Evolutionary conservation across 441 rosid species (phyloP).

Genomic region (Adansonia rubrostipa): DNA sequence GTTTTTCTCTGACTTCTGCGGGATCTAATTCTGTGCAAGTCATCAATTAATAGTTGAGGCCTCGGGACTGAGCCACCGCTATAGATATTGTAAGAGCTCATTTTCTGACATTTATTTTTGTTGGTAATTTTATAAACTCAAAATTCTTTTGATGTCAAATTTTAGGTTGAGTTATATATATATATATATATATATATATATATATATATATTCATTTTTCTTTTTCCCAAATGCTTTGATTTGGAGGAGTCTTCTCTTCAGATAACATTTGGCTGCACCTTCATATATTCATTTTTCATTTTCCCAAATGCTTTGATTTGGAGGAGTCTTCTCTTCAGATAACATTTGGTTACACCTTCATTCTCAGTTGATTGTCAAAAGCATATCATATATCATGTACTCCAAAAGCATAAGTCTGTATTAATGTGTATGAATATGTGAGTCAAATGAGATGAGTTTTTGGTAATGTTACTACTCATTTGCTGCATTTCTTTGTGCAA

Average conservation of each 20-base stretch:
- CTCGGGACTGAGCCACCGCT: neutral
- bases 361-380: neutral
- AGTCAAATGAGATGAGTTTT: too few species aligned
- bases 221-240: neutral
- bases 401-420: neutral
- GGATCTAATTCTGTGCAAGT: slow-evolving; percentile 40
- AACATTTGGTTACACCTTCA: neutral
- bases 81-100: slow-evolving; percentile 9
- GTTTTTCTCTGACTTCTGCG: slow-evolving; percentile 50
- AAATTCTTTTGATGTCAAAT: slow-evolving; percentile 3
- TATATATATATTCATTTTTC: too few species aligned
- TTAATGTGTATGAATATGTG: neutral
- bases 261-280: neutral
- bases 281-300: too few species aligned
- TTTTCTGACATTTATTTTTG: neutral
- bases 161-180: neutral
- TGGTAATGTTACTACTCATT: too few species aligned
- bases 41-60: neutral
- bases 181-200: neutral
- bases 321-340: neutral
- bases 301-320: neutral
- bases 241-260: neutral
- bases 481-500: too few species aligned
- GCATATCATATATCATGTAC: neutral
- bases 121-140: neutral